Percentiles rank a stretch among this genome's conserved stretches.
These are phyloP conservation scores for Zizania palustris DNA, from an alignment of 202 grass and related monocot species.

Conservation along the genomic window DNA sequence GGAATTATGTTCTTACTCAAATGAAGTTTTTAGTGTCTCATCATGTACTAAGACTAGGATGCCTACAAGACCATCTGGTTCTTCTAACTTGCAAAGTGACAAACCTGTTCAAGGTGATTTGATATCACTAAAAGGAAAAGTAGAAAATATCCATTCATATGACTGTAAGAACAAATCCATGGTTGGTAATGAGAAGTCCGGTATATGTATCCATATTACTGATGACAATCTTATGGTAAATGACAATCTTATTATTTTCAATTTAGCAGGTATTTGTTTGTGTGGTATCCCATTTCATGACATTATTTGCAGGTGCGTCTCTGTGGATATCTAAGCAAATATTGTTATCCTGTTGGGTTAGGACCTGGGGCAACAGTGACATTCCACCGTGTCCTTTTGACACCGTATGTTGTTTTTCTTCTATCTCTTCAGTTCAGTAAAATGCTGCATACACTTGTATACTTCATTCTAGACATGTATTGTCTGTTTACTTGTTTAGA, in stretches of 20 bases:
- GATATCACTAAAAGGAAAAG: slow-evolving; percentile 71
- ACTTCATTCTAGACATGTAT: background rate
- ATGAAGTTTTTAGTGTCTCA: slow-evolving; percentile 69
- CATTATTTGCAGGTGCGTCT: slow-evolving; percentile 62
- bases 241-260: slow-evolving; percentile 32
- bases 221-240: slow-evolving; percentile 76
- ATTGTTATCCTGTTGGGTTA: slow-evolving; percentile 73
- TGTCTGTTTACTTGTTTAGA: too few relatives aligned
- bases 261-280: slow-evolving; percentile 29
- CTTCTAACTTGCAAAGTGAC: slow-evolving; percentile 47
- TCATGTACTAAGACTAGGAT: slow-evolving; percentile 69
- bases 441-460: slow-evolving; percentile 6
- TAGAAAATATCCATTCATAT: slow-evolving; percentile 66
- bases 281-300: slow-evolving; percentile 41
- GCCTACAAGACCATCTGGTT: slow-evolving; percentile 43
- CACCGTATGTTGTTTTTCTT: slow-evolving; percentile 57
- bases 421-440: slow-evolving; percentile 5
- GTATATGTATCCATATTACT: slow-evolving; percentile 74
- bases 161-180: slow-evolving; percentile 41
- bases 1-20: slow-evolving; percentile 40
- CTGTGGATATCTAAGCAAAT: slow-evolving; percentile 59
- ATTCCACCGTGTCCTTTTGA: slow-evolving; percentile 76
- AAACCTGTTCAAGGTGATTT: slow-evolving; percentile 60
- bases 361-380: slow-evolving; percentile 70
- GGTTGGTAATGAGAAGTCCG: slow-evolving; percentile 43